These are phyloP conservation scores for Turritis glabra DNA, from an alignment of 345 rosid genomes.

Conservation along the genomic window DNA sequence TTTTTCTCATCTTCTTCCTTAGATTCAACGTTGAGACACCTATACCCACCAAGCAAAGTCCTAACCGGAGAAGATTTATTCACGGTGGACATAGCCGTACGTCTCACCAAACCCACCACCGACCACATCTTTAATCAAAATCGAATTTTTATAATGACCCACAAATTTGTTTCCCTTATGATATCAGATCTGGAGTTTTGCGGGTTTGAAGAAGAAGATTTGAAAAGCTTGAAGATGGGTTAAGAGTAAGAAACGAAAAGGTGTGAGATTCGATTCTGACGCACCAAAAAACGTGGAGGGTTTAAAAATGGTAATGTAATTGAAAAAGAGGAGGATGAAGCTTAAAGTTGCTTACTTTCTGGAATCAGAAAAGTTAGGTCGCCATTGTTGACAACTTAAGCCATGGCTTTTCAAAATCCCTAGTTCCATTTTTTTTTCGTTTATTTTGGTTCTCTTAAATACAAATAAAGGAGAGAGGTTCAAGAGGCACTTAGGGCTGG, in stretches of 20 bases:
- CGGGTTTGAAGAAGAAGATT: slow-evolving; percentile 3
- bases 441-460: slow-evolving; percentile 1
- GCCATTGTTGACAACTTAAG: slow-evolving; percentile 25
- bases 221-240: background rate
- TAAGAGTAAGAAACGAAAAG: background rate
- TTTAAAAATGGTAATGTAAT: slow-evolving; percentile 30
- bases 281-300: slow-evolving; percentile 17
- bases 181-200: slow-evolving; percentile 24
- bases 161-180: background rate
- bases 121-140: slow-evolving; percentile 30
- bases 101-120: slow-evolving; percentile 28
- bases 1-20: background rate
- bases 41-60: slow-evolving; percentile 26
- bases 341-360: slow-evolving; percentile 18
- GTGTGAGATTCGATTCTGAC: slow-evolving; percentile 33
- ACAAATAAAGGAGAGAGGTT: slow-evolving; percentile 7
- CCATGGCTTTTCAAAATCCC: slow-evolving; percentile 32
- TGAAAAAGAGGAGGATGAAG: slow-evolving; percentile 14
- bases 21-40: slow-evolving; percentile 17
- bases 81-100: slow-evolving; percentile 29
- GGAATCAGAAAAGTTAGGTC: slow-evolving; percentile 28
- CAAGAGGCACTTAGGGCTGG: slow-evolving; percentile 2
- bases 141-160: slow-evolving; percentile 15
- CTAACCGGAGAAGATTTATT: slow-evolving; percentile 19
- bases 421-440: background rate